Evolutionary conservation across 2,329 filamentous ascomycete species (phyloP).

Genomic region (Aspergillus nomiae): DNA sequence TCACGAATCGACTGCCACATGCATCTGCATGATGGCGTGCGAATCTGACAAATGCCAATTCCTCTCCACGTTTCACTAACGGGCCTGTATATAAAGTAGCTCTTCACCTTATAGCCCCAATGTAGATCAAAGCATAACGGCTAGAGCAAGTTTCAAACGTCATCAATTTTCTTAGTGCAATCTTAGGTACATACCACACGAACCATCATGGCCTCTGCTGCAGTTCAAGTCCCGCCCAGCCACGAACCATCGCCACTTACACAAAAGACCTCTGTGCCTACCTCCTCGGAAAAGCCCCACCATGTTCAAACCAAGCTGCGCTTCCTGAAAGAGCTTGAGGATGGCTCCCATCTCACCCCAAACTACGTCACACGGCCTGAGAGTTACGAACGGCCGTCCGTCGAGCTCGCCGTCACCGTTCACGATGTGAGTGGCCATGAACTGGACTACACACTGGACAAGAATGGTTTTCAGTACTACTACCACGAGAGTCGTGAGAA

Average conservation of each 20-base stretch:
- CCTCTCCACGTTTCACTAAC: constrained; percentile 16
- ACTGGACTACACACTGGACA: constrained; percentile 48
- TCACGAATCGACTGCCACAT: constrained; percentile 15
- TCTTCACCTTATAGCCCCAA: neutral
- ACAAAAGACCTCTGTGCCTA: constrained; percentile 15
- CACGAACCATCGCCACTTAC: constrained; percentile 12
- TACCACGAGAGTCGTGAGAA: constrained; percentile 42
- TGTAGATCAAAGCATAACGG: neutral
- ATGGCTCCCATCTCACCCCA: constrained; percentile 46
- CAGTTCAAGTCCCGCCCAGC: constrained; percentile 25
- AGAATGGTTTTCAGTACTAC: constrained; percentile 49
- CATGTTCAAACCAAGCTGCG: constrained; percentile 49
- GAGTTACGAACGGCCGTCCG: constrained; percentile 46
- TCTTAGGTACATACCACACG: neutral
- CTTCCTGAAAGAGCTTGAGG: constrained; percentile 48
- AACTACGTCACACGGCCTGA: constrained; percentile 39
- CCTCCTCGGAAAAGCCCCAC: constrained; percentile 27
- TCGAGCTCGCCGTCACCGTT: constrained; percentile 41
- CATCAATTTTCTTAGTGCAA: neutral
- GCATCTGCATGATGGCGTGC: constrained; percentile 32
- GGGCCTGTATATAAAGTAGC: constrained; percentile 5
- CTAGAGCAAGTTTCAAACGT: neutral
- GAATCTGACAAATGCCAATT: constrained; percentile 33
- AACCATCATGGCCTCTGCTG: constrained; percentile 32
- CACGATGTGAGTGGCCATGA: constrained; percentile 47